A percentile compares a stretch with the other conserved stretches of the same genome.
Conservation (phyloP, 371 early-diverging fungal species). For the Haplosporangium sp. region DNA sequence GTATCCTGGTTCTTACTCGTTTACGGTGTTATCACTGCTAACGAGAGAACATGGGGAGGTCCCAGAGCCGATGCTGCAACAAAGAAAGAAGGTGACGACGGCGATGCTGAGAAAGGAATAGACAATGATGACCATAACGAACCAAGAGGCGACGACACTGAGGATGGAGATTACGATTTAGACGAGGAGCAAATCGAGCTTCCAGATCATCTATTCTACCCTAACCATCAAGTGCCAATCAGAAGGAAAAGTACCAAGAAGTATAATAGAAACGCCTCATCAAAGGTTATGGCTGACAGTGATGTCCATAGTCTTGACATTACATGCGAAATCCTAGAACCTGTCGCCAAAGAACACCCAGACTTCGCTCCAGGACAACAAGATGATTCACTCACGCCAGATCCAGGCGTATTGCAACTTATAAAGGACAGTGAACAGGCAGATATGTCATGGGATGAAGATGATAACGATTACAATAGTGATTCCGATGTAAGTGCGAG, state of each 20-base stretch:
- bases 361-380: too few species aligned
- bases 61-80: conserved; percentile 35
- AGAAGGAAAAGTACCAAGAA: conserved; percentile 1
- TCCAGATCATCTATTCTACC: conserved; percentile 24
- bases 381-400: neutral
- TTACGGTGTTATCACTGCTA: conserved; percentile 41
- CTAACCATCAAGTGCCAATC: conserved; percentile 5
- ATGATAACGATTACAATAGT: conserved; percentile 2
- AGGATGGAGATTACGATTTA: neutral
- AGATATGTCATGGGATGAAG: conserved; percentile 1
- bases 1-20: conserved; percentile 31
- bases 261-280: neutral
- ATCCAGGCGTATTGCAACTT: neutral
- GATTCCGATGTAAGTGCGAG: neutral
- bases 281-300: neutral
- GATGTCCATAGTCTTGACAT: conserved; percentile 11
- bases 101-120: neutral
- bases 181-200: conserved; percentile 18
- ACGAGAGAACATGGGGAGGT: conserved; percentile 46
- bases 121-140: neutral
- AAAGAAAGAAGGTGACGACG: conserved; percentile 2
- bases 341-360: neutral
- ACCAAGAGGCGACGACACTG: neutral
- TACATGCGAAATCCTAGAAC: neutral
- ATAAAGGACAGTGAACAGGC: neutral